Evolutionary conservation across 108 stramenopile genomes (phyloP), one percentile per base, ranked within the genome.

Genomic region (Conticribra weissflogii): DNA sequence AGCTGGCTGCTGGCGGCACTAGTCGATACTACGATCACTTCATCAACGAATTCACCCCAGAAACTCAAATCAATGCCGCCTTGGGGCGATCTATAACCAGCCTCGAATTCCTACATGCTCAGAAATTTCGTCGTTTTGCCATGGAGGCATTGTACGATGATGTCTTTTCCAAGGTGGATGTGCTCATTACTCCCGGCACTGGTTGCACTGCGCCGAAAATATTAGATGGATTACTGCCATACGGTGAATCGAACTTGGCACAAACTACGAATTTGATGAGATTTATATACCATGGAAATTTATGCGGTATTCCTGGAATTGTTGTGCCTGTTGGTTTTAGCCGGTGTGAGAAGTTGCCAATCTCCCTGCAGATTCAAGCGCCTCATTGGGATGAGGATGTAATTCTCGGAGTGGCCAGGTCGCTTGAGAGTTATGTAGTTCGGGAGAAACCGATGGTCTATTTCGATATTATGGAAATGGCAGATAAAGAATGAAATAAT

Each of bases 91-190:
- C 79, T 0, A 44, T 70, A 2, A 74, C 81, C 31, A 78, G 79
- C 3, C 18, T 29, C 14, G 88, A 89, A 56, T 32, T 83, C 12
- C 46, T 87, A 16, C 61, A 81, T 12, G 86, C 80, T 15, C 82
- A 83, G 70, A 78, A 72, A 24, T 36, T 89, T 12, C 69, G 84
- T 0, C 44, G 47, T 5, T 89, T 62, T 56, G 83, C 69, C 15
- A 71, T 83, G 48, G 17, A 74, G 0, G 47, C 62, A 17, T 48
- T 87, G 2, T 54, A 74, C 21, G 32, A 74, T 3, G 8, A 78
- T 2, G 77, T 82, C 54, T n/a, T 47, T 27, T 60, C 44, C 25
- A 61, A 69, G 12, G 49, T 78, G 32, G 81, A 82, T 68, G 71
- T 72, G 14, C 73, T 78, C n/a, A 12, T 82, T 2, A 74, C 81